These are phyloP conservation scores for Penicillium roqueforti DNA, from an alignment of 495 filamentous ascomycete species.

Conservation along the genomic window DNA sequence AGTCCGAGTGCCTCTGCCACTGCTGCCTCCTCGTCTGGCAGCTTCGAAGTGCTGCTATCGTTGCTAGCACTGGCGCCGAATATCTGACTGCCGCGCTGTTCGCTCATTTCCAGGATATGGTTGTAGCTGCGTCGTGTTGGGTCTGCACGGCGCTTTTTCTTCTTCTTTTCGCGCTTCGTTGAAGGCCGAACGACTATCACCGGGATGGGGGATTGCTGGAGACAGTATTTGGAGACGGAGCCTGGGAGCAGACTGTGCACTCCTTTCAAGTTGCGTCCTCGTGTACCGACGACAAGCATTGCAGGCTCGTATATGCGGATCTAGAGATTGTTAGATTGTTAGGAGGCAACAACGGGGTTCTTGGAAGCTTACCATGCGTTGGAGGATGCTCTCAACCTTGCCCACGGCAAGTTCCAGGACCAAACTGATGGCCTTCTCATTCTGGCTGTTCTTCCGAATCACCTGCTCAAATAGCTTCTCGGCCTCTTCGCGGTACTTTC, in stretches of 20 bases:
- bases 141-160: conserved; percentile 78
- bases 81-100: conserved; percentile 48
- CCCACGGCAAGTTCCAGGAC: conserved; percentile 87
- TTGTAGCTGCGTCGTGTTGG: conserved; percentile 75
- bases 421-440: conserved; percentile 81
- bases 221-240: conserved; percentile 93
- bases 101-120: conserved; percentile 65
- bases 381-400: conserved; percentile 88
- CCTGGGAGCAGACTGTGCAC: conserved; percentile 87
- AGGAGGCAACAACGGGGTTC: conserved; percentile 24
- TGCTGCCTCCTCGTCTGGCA: conserved; percentile 62
- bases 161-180: conserved; percentile 87
- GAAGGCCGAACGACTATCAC: conserved; percentile 92
- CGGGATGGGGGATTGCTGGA: conserved; percentile 94
- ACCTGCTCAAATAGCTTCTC: conserved; percentile 70
- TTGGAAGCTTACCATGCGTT: conserved; percentile 69
- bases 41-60: conserved; percentile 35
- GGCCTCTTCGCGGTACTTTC: conserved; percentile 76
- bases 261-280: conserved; percentile 80
- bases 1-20: conserved; percentile 69
- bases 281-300: conserved; percentile 91
- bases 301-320: conserved; percentile 93
- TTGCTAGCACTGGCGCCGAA: conserved; percentile 49
- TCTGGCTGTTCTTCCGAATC: conserved; percentile 71
- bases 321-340: conserved; percentile 41